Base-by-base conservation (phyloP, 1,284 basidiomycete species). In the Entoloma clypeatum region DNA sequence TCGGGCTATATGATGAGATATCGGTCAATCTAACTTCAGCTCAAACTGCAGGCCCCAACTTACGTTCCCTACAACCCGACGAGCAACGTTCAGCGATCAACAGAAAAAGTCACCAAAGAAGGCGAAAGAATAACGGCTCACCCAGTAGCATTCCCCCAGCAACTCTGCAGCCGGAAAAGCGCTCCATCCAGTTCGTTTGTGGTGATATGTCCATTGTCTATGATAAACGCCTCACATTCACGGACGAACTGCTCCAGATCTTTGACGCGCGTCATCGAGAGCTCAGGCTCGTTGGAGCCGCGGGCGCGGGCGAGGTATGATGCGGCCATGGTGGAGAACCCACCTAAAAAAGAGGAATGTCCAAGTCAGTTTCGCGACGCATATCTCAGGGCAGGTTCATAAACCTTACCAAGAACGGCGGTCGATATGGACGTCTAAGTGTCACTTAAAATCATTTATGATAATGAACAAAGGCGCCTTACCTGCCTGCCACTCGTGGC, bases 241-340 rank as follows among this genome's bases (percentile, higher is more conserved):
- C 83, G 74, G 23, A 85, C 63, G 51, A 79, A 86, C 17, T 76
- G 70, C 9, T 83, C 76, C 3, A 86, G 67, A 44, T 81, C 78
- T 50, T 77, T 77, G 3, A 64, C 65, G 11, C 74, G 71, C 3
- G 62, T 59, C n/a, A 68, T 64, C 1, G 76, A 80, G 10, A 69
- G 50, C 53, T 86, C 81, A 1, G 83, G 84, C 54, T 86, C 81
- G 37, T 74, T 73, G 0, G 79, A 78, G 5, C 82, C 81, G 26
- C 82, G 76, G 24, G 73, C 68, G 17, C 79, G 76, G 4, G 84
- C 83, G 19, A 86, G 67, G 57, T 81, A 86, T 2, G 81, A 79
- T 23, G 83, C 82, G 9, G 80, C 72, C 19, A 86, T 32, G 0
- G 83, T 87, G 3, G 81, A 61, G 4, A 79, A 43, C 5, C 75